Evolutionary conservation across 179 eudicot genomes (phyloP), one percentile per base, ranked within the genome.

Genomic region (Pouteria campechiana): DNA sequence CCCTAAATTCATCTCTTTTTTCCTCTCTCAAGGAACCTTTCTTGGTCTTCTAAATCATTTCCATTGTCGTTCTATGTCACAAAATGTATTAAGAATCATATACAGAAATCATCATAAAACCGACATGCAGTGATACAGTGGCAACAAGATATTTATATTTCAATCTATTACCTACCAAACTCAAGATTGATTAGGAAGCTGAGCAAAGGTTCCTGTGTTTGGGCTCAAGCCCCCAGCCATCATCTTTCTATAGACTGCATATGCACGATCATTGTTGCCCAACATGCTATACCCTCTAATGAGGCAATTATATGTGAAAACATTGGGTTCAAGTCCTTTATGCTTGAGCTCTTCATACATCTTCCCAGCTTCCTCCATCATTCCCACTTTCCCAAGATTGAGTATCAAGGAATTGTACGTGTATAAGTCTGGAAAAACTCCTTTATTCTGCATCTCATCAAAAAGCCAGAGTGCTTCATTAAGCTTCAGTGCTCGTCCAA

Each of bases 171-270:
- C n/a, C n/a, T n/a, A n/a, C n/a, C n/a, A n/a, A n/a, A n/a, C n/a
- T 25, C 48, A 32, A 50, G 30, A 34, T 60, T 68, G 75, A 55
- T 89, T 89, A 56, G 98, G 98, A 57, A 90, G 98, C 63, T 79
- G 95, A 6, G 76, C 78, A 65, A 86, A 71, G 24, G 98, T 90
- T 35, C 80, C 83, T 5, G 54, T 42, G 55, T 90, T 86, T n/a
- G 98, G 95, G 55, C 71, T 69, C 57, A 93, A 89, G 5, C 95
- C 97, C 50, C 81, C 87, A 43, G 48, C 63, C 98, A 90, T 81
- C 94, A 86, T 90, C 67, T 58, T 80, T 70, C 86, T 78, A 61
- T 80, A 86, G 30, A 90, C 68, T 17, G 70, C 76, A 67, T 72
- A 82, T 10, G 98, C 98, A 42, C 61, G 58, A 34, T 76, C 90